A percentile compares a stretch with the other conserved stretches of the same genome.
Evolutionary conservation across 2,329 filamentous ascomycete species (phyloP).

Genomic region (Fusarium sp.): DNA sequence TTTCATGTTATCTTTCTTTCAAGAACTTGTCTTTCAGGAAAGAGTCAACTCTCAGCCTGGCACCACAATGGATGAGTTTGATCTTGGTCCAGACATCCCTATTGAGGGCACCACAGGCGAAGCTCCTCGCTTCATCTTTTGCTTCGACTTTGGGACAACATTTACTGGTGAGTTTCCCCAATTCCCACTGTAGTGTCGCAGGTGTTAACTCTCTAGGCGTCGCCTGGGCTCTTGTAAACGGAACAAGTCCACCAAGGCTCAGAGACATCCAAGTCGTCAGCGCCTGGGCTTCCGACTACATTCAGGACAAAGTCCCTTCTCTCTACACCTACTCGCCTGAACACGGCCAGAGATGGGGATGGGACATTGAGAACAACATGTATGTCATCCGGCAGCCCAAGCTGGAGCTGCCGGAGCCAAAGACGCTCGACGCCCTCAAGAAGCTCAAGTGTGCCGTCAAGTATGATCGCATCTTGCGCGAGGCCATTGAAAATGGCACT

Average conservation of each 20-base stretch:
- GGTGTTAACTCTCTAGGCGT: not conserved
- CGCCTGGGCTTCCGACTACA: slow-evolving; percentile 7
- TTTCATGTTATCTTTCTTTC: not conserved
- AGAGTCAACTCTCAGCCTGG: not conserved
- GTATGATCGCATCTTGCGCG: not conserved
- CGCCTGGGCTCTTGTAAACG: slow-evolving; percentile 18
- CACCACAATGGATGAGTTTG: not conserved
- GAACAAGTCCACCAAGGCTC: slow-evolving; percentile 1
- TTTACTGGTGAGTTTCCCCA: not conserved
- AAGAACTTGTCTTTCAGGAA: not conserved
- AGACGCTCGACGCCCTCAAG: slow-evolving; percentile 7
- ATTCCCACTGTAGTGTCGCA: not conserved
- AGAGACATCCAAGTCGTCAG: slow-evolving; percentile 18
- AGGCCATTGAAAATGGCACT: not conserved
- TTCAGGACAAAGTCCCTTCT: slow-evolving; percentile 18
- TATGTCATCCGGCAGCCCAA: slow-evolving; percentile 28
- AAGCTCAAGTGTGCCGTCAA: slow-evolving; percentile 16
- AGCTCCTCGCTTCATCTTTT: slow-evolving; percentile 18
- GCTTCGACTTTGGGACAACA: slow-evolving; percentile 30
- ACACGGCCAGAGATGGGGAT: slow-evolving; percentile 15
- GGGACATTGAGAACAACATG: slow-evolving; percentile 20
- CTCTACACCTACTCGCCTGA: slow-evolving; percentile 23
- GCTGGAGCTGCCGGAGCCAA: slow-evolving; percentile 16
- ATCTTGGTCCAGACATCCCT: not conserved
- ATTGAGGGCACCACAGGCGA: not conserved